Evolutionary conservation across 306 rosid genomes (phyloP), one percentile per base, ranked within the genome.

Genomic region (Prosopis cineraria): DNA sequence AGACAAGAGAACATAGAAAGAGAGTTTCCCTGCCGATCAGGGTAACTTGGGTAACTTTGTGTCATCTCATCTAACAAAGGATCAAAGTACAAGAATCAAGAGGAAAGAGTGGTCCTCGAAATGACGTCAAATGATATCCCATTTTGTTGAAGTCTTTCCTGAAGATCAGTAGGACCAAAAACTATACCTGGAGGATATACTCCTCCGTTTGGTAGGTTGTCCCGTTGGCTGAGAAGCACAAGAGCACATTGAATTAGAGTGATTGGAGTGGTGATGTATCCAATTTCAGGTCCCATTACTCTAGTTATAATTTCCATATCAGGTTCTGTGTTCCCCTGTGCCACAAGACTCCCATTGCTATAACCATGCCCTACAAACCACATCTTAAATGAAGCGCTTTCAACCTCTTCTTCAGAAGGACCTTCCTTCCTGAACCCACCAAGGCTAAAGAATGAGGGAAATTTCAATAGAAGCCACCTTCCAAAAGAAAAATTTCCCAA

Each of bases 231-330:
- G 45, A 84, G 92, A 90, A 88, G 81, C 69, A 90, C 62, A 3
- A 89, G 93, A 59, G 96, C 96, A 79, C 97, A 92, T 76, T 94
- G 97, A 78, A 94, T 53, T 41, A 94, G 83, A 71, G 89, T 83
- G 77, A 92, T 92, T 1, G 97, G 95, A 1, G 98, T 94, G 16
- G 97, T 89, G 60, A 94, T 56, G 82, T 94, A 90, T 40, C 98
- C 98, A 58, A 89, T 84, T 88, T 94, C 96, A 14, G 96, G 98
- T 58, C 95, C 97, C 83, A 82, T 88, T 36, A 94, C 86, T 88
- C 97, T 84, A 1, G 97, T 90, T 44, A 90, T 69, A 37, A 94
- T 87, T 85, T 94, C 95, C 87, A 59, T 78, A 73, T 94, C 89
- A 7, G 96, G 93, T 84, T 94, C 80, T 48, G 45, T 36, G 74